Base-by-base conservation (phyloP, 2,329 filamentous ascomycete genomes). In the Blumeria hordei region DNA sequence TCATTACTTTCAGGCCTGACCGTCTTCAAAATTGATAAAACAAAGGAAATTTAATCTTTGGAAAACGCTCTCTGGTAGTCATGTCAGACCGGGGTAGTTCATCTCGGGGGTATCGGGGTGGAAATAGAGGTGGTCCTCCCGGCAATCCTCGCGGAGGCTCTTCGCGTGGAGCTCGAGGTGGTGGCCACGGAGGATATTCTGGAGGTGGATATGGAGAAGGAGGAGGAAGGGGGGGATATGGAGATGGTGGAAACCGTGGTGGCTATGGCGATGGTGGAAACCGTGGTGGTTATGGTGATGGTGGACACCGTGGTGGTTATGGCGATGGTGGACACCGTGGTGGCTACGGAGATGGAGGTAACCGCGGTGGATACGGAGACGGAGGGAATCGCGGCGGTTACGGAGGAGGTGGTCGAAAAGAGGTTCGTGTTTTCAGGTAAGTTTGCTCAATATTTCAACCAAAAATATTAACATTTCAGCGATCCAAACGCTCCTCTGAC, bases 351-450 rank as follows among this genome's bases (percentile, higher is more conserved):
- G 54, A 54, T 3, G 54, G 58, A 47, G 59, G 54, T 55, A 62
- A 55, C 53, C 62, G 65, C 45, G 64, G 65, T 28, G 56, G 64
- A 51, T 61, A 65, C 32, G 63, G 65, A 21, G 61, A 64, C 28
- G 60, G 62, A 44, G 57, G 63, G 16, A 60, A 65, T 37, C 60
- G 64, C 41, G 61, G 64, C 33, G 59, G 64, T 8, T 60, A 63
- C 36, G 59, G 64, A 41, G 59, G 61, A 54, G 61, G 61, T 34
- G 62, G 61, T 10, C 52, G 63, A 39, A 49, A 49, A 16, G 58
- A 50, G 14, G 39, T 59, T n/a, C 53, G 45, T 39, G 60, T 63
- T 18, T 62, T 64, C 58, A 59, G 53, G 64, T 62, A 58, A 58
- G 60, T 45, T 54, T 18, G 33, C 43, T 56, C 33, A 35, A 36